Base-by-base conservation (phyloP, 2,329 filamentous ascomycete species). In the Cordyceps cicadae region DNA sequence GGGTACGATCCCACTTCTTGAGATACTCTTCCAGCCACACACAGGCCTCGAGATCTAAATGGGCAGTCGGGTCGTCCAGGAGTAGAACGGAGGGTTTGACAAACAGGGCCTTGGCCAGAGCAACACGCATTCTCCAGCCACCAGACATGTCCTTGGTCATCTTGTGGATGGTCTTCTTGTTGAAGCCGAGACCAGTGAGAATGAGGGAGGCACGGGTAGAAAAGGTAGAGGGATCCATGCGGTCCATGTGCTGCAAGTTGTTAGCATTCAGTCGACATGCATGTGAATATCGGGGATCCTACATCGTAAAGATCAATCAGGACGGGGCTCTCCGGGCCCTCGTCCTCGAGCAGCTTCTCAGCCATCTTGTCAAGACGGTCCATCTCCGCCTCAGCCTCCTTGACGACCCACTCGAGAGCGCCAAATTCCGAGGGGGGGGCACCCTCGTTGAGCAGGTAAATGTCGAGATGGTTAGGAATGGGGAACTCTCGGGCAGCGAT, bases 91-190 rank as follows among this genome's bases (percentile, higher is more conserved):
- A 94, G 41, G 95, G 94, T 84, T 95, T 96, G 79, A 99, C 93
- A 81, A 99, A 99, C 58, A 99, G 87, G 62, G 94, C 94, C 83
- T 97, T 97, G 74, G 84, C 94, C 63, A 99, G 87, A 62, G 94
- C 94, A 62, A 99, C 94, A 84, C 95, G 91, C 94, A 99, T 99
- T 82, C 93, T 87, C 94, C 94, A 99, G 70, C 94, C 94, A 90
- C 94, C 94, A 67, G 94, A 99, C 95, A 99, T 99, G 76, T 99
- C 95, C 85, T 97, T 99, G 70, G 95, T 99, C 87, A 95, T 97
- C 86, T 99, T 99, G 77, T 95, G 81, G 73, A 99, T 97, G 61
- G 95, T 99, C 68, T 78, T 79, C 83, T 97, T 97, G 87, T 99
- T 96, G 86, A 99, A 99, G 67, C 94, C 94, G 62, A 99, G 89